Evolutionary conservation across 441 rosid genomes (phyloP).

Genomic region (Capsella rubella): DNA sequence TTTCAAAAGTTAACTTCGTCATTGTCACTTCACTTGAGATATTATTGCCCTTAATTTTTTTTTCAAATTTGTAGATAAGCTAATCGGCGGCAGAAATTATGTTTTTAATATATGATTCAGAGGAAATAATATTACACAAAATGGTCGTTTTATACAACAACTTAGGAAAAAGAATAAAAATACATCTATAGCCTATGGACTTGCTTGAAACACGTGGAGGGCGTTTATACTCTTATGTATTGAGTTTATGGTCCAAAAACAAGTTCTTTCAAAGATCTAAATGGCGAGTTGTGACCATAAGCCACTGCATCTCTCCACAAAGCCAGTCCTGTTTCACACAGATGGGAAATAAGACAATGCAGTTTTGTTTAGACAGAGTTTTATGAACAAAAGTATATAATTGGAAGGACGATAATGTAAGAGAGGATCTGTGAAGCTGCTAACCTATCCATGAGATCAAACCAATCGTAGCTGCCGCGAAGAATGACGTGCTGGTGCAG

Average conservation of each 20-base stretch:
- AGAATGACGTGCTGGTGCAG: constrained; percentile 66
- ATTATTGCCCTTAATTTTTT: too few relatives aligned
- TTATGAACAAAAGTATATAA: background rate
- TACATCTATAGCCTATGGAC: constrained; percentile 13
- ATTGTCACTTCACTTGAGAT: too few relatives aligned
- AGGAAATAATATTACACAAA: background rate
- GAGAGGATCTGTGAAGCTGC: constrained; percentile 6
- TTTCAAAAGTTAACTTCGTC: too few relatives aligned
- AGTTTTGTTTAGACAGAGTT: background rate
- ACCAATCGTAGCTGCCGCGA: constrained; percentile 71
- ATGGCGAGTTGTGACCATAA: constrained; percentile 67
- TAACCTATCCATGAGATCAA: constrained; percentile 83
- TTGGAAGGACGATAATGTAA: background rate
- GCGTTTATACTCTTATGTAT: background rate
- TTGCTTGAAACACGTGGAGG: constrained; percentile 16
- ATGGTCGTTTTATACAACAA: constrained; percentile 20
- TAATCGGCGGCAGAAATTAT: background rate
- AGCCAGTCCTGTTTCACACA: constrained; percentile 60
- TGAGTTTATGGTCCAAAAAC: constrained; percentile 54
- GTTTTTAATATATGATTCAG: background rate
- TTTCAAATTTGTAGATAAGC: too few relatives aligned
- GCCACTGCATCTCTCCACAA: constrained; percentile 76
- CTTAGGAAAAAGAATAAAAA: constrained; percentile 2
- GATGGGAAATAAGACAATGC: background rate
- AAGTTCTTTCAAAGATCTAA: constrained; percentile 70